A percentile compares a stretch with the other conserved stretches of the same genome.
Evolutionary conservation across 2,329 filamentous ascomycete species (phyloP).

Genomic region (Colletotrichum spaethianum): DNA sequence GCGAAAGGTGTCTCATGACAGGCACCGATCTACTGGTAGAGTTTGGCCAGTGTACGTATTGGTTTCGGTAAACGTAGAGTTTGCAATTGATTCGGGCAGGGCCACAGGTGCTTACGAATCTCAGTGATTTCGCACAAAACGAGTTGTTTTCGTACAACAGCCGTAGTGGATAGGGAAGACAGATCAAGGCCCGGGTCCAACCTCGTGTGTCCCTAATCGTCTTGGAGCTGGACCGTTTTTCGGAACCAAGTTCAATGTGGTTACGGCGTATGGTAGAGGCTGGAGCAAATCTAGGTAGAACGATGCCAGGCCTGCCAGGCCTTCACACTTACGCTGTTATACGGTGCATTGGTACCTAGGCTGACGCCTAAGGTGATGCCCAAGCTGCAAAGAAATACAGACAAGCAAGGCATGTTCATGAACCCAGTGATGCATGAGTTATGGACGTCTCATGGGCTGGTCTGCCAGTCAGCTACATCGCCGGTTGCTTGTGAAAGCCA

Average conservation of each 20-base stretch:
- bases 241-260: not conserved
- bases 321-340: not conserved
- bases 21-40: not conserved
- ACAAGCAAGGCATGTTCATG: not conserved
- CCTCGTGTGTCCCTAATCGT: not conserved
- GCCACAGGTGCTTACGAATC: not conserved
- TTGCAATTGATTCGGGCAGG: not conserved
- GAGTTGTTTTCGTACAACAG: not conserved
- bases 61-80: not conserved
- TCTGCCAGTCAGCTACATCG: not conserved
- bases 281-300: too few relatives aligned
- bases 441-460: not conserved
- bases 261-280: conserved; percentile 10
- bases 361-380: not conserved
- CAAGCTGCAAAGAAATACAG: not conserved
- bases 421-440: not conserved
- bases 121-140: not conserved
- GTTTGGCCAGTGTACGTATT: not conserved
- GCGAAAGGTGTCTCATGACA: not conserved
- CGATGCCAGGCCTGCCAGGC: not conserved
- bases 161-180: not conserved
- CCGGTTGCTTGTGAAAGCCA: not conserved
- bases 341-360: not conserved
- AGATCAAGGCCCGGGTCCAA: not conserved
- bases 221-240: not conserved